phyloP scores from a whole-genome alignment of 345 rosid species.

The Eucalyptus curtisii region DNA sequence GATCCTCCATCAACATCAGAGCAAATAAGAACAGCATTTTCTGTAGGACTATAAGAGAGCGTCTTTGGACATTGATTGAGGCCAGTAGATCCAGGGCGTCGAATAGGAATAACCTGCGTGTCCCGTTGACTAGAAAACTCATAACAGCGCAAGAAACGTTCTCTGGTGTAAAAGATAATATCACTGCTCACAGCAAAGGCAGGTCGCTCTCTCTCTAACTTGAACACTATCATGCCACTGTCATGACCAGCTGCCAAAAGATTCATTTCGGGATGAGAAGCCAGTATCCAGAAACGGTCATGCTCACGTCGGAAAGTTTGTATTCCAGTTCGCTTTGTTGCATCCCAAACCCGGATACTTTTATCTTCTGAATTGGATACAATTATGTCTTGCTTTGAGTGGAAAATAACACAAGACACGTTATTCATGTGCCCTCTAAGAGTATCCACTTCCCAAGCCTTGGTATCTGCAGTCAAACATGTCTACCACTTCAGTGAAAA shows the following conservation, averaged over 20 bases:
- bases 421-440: conserved; percentile 94
- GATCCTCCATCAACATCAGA: conserved; percentile 93
- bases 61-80: conserved; percentile 86
- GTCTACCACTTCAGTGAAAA: background rate
- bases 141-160: conserved; percentile 64
- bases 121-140: conserved; percentile 72
- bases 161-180: conserved; percentile 62
- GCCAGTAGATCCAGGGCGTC: conserved; percentile 74
- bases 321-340: conserved; percentile 76
- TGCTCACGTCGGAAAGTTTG: conserved; percentile 96
- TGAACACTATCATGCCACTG: conserved; percentile 93
- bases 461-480: conserved; percentile 53
- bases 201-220: conserved; percentile 92
- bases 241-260: conserved; percentile 97
- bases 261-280: conserved; percentile 93
- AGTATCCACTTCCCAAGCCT: conserved; percentile 99
- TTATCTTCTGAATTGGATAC: conserved; percentile 97
- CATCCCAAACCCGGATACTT: conserved; percentile 97
- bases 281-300: conserved; percentile 91
- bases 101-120: conserved; percentile 70
- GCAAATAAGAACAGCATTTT: conserved; percentile 77
- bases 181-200: conserved; percentile 84
- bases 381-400: conserved; percentile 86
- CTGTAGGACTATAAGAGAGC: conserved; percentile 85
- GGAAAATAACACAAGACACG: conserved; percentile 94